These are phyloP conservation scores for Chalciporus piperatus DNA, from an alignment of 768 basidiomycete species.

Conservation along the genomic window DNA sequence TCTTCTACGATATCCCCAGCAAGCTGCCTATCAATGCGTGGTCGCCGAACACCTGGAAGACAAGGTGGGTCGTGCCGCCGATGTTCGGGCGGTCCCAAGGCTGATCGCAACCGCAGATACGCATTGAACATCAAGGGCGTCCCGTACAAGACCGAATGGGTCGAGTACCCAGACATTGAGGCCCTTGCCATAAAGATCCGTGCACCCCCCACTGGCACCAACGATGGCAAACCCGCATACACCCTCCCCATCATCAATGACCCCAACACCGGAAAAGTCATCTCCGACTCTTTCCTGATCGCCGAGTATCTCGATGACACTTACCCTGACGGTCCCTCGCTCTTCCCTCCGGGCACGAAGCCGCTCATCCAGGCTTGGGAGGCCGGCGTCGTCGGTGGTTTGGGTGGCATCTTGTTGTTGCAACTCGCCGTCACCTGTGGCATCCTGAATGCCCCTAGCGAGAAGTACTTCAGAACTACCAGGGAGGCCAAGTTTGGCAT, in stretches of 20 bases:
- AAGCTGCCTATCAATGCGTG: constrained; percentile 30
- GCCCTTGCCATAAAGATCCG: constrained; percentile 31
- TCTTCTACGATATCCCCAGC: constrained; percentile 47
- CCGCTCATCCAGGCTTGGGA: constrained; percentile 42
- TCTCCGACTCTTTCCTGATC: constrained; percentile 43
- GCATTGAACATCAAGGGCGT: constrained; percentile 42
- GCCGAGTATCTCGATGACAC: constrained; percentile 45
- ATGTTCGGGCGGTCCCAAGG: not conserved
- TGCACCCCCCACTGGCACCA: constrained; percentile 29
- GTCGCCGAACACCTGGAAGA: constrained; percentile 48
- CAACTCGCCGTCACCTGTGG: constrained; percentile 13
- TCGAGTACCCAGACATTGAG: constrained; percentile 43
- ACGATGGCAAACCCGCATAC: constrained; percentile 33
- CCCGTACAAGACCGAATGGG: constrained; percentile 41
- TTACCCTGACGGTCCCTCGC: constrained; percentile 35
- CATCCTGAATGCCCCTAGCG: constrained; percentile 27
- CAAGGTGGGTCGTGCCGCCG: constrained; percentile 29
- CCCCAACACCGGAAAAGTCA: constrained; percentile 30
- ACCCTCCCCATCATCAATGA: constrained; percentile 44
- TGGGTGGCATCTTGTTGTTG: constrained; percentile 9
- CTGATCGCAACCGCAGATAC: constrained; percentile 22
- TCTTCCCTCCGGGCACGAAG: constrained; percentile 41
- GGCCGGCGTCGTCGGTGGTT: constrained; percentile 6
- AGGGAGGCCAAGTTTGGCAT: constrained; percentile 32
- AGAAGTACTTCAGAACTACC: constrained; percentile 33